Evolutionary conservation across 495 filamentous ascomycete genomes (phyloP), one percentile per base, ranked within the genome.

Genomic region (Elasticomyces elasticus): DNA sequence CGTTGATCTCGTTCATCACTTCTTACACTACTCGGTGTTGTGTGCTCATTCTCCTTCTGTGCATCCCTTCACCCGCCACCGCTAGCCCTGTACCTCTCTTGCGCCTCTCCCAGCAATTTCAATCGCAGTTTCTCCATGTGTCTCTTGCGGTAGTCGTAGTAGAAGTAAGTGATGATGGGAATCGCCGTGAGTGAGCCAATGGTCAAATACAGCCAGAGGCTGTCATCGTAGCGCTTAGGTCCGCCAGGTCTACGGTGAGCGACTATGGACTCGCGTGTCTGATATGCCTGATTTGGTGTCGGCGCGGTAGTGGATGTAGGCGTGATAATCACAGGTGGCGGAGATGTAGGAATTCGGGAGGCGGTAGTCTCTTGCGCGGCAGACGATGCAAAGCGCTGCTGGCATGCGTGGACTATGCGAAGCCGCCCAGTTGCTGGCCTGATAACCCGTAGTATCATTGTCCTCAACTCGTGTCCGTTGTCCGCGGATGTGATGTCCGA

Each of bases 101-200:
- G 49, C 27, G 56, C 56, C 23, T 59, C 50, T 23, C 31, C 12
- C 42, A 59, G 19, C 56, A 54, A 22, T 24, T n/a, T 23, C 28
- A 31, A 17, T 40, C 45, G 23, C 51, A 54, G 50, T 44, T 49
- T 17, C 2, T 54, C 43, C 56, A 59, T 54, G 40, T 59, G 51
- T 22, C 33, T 23, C 44, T 59, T 59, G 15, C 56, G 50, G 15
- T 50, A 40, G 30, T 49, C 7, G 20, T 54, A 59, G 23, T 59
- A 59, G 20, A n/a, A 51, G 25, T 58, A 58, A 5, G 31, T 19
- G 22, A 58, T 40, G 11, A 28, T 13, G 11, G 55, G 55, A 17
- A 30, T 33, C 1, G 35, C 31, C 23, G 46, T 15, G 10, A 58
- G 38, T 25, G 31, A 37, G 15, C 20, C 48, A 22, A 51, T 13